A percentile compares a stretch with the other conserved stretches of the same genome.
Conservation (phyloP, 177 flowering plant species). For the Vitis hybrid region DNA sequence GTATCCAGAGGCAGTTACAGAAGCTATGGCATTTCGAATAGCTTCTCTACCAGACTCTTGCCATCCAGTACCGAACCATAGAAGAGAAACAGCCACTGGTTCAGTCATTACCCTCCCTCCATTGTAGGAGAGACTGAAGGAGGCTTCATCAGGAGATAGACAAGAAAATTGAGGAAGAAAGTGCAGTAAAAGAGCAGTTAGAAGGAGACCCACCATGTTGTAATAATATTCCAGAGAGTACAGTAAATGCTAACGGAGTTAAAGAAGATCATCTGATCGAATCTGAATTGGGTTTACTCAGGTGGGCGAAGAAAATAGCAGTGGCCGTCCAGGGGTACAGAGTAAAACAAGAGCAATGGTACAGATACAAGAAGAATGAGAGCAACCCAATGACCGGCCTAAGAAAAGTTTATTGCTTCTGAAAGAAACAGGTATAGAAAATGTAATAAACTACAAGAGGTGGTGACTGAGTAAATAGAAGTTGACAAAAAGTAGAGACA, state of each 20-base stretch:
- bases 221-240: too few relatives aligned
- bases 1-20: constrained; percentile 9
- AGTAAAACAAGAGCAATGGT: constrained; percentile 8
- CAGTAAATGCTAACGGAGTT: too few relatives aligned
- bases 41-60: constrained; percentile 10
- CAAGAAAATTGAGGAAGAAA: constrained; percentile 8
- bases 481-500: constrained; percentile 14
- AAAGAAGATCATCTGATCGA: background rate
- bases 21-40: constrained; percentile 11
- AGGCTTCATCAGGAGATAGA: background rate
- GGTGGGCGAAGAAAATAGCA: background rate
- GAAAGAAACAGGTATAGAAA: constrained; percentile 1
- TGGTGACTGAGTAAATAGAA: background rate
- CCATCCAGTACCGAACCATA: constrained; percentile 14
- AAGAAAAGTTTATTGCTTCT: background rate
- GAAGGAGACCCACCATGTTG: constrained; percentile 4
- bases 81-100: constrained; percentile 16
- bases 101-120: constrained; percentile 16
- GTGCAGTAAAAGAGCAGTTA: background rate
- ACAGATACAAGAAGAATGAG: background rate
- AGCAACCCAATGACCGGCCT: constrained; percentile 14
- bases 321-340: constrained; percentile 1
- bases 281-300: background rate
- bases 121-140: constrained; percentile 10
- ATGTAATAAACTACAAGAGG: constrained; percentile 1